phyloP scores from a whole-genome alignment of 2,329 filamentous ascomycete genomes.

The Ophiobolus disseminans region DNA sequence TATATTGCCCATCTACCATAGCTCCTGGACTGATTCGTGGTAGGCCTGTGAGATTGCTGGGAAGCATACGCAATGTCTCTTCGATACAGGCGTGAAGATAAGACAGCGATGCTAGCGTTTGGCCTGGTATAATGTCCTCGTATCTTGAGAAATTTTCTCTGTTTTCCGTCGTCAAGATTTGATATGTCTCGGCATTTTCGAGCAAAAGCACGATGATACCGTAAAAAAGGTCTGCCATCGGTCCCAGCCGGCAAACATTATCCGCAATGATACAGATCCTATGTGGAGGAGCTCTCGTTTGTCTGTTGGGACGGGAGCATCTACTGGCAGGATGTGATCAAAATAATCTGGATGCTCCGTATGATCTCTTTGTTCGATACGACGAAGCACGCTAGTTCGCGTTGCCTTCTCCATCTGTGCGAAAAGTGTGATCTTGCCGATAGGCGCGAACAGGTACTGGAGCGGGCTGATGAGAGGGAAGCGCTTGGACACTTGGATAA shows the following conservation, averaged over 20 bases:
- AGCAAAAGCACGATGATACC: background rate
- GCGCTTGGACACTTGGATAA: conserved; percentile 7
- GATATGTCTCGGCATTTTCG: background rate
- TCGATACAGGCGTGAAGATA: conserved; percentile 4
- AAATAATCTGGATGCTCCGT: background rate
- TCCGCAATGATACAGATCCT: background rate
- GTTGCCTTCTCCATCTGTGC: conserved; percentile 14
- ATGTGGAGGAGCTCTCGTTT: background rate
- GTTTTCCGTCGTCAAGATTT: background rate
- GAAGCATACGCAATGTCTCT: conserved; percentile 1
- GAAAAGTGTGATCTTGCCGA: conserved; percentile 14
- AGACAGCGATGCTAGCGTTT: background rate
- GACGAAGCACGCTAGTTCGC: conserved; percentile 3
- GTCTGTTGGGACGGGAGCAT: background rate
- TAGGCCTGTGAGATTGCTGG: background rate
- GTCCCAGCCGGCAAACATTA: background rate
- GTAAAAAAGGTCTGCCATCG: background rate
- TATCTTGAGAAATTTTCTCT: background rate
- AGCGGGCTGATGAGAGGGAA: conserved; percentile 13
- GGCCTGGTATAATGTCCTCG: background rate
- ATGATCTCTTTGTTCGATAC: conserved; percentile 1
- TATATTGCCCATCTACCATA: conserved; percentile 3
- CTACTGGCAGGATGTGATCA: background rate
- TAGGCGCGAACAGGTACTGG: conserved; percentile 11
- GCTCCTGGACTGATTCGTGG: conserved; percentile 3